Conservation (phyloP, 768 basidiomycete species). For the Leccinum variicolor region DNA sequence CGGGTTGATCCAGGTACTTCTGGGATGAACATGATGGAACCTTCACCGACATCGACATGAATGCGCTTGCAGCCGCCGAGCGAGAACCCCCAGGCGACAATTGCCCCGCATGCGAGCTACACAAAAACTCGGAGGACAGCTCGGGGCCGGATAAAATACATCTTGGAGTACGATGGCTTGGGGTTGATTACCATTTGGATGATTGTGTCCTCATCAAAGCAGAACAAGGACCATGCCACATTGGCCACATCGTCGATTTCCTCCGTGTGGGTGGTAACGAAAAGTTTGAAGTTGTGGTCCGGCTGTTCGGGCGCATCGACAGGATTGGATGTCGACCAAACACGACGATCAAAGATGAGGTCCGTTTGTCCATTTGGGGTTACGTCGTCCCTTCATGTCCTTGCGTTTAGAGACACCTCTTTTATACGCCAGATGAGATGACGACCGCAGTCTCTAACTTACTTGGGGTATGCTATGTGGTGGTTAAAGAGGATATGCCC, state of each 20-base stretch:
- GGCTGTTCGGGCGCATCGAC: conserved; percentile 51
- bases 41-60: conserved; percentile 41
- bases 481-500: conserved; percentile 32
- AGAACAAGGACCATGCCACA: conserved; percentile 45
- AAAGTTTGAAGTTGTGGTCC: conserved; percentile 30
- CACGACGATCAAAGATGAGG: conserved; percentile 53
- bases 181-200: conserved; percentile 51
- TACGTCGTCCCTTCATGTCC: neutral
- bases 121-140: conserved; percentile 33
- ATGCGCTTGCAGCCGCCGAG: conserved; percentile 12
- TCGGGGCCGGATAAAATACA: conserved; percentile 26
- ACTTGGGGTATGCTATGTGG: conserved; percentile 47
- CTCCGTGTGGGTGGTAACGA: conserved; percentile 15
- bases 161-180: conserved; percentile 45
- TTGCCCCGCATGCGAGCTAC: conserved; percentile 47
- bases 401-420: conserved; percentile 53
- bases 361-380: conserved; percentile 15
- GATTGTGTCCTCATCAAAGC: conserved; percentile 58
- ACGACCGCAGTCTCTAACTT: conserved; percentile 36
- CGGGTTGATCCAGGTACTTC: conserved; percentile 38
- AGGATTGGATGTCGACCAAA: conserved; percentile 36
- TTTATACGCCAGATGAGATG: conserved; percentile 48
- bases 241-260: conserved; percentile 50
- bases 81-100: conserved; percentile 42
- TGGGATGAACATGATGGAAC: conserved; percentile 46